Base-by-base conservation (phyloP, 331 rosid genomes). In the Quercus lobata region DNA sequence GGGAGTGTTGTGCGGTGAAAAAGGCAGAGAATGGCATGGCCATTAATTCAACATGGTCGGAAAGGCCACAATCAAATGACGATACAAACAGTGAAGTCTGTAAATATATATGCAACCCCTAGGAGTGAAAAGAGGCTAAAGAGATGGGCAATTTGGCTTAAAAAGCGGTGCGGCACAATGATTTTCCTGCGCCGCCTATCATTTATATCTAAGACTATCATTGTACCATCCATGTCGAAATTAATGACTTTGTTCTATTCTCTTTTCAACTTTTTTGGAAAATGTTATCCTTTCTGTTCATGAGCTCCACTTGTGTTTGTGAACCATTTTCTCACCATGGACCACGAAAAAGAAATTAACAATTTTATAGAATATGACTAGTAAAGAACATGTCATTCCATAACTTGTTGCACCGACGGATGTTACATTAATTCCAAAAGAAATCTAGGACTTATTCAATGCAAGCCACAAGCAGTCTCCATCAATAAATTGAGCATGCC, bases 141-240 rank as follows among this genome's bases (percentile, higher is more conserved):
- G 53, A 10, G 72, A 19, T 60, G 29, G 68, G 18, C 30, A 60
- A 60, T 68, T 49, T 63, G 70, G 17, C 52, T 14, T 14, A 14
- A 34, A 68, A 68, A 68, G 72, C 11, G 11, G 72, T 68, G 72
- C 72, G 72, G 72, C 72, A 49, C 72, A 68, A 68, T 68, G 53
- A 68, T 34, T 34, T 68, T 35, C 10, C 72, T 68, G 72, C 72
- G 72, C 72, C 72, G 72, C 37, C 72, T 46, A 12, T 16, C 52
- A 32, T 68, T 68, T 34, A 66, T 68, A 68, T 19, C 14, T 10
- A 32, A 34, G 1, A 14, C 17, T 35, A 14, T 19, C 29, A n/a
- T 6, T 68, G 53, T 34, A 68, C 72, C n/a, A 0, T 25, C n/a
- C 25, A 3, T 16, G 41, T 29, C 6, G 11, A 63, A 68, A 18